Base-by-base conservation (phyloP, 2,329 filamentous ascomycete species). In the Plectosphaerella sp. region DNA sequence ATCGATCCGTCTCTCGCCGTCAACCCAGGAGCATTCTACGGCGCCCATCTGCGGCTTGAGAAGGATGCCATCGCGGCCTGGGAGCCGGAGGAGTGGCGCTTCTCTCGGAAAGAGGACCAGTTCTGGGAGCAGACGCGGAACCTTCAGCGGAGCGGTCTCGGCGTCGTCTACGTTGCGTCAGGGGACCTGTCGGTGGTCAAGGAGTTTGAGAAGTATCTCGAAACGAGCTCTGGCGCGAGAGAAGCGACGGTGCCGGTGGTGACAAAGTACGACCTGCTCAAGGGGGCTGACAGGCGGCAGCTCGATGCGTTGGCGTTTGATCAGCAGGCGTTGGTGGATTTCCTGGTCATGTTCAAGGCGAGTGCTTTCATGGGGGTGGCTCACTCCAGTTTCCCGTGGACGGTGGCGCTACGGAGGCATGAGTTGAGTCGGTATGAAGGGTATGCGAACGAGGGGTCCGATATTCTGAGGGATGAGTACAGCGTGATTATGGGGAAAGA, bases 351-450 rank as follows among this genome's bases (percentile, higher is more conserved):
- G 56, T 65, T 66, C 55, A 63, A 61, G 53, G 59, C 64, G 39
- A 66, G 62, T 50, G 57, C 58, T 0, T 68, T 68, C 35, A 66
- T 67, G 64, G 65, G 65, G 14, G 64, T 67, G 2, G 64, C 64
- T 11, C 60, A 62, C 50, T 66, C 64, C 1, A 67, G 65, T 45
- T 67, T 67, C 43, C 62, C 65, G 6, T 68, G 65, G 65, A 67
- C 58, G 5, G 58, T 68, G 12, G 65, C 65, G 2, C 54, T 67
- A 49, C 61, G 64, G 33, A 59, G 65, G 39, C 65, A 67, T 42
- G 64, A 67, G 58, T 43, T 67, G 11, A 67, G 65, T 59, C 52
- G 33, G 7, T 67, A 65, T 39, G 2, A 51, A 3, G 49, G 37
- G 1, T 62, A 60, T 9, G 61, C 55, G 9, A 67, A 67, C 28